Base-by-base conservation (phyloP, 345 rosid species). In the Aquilaria sinensis region DNA sequence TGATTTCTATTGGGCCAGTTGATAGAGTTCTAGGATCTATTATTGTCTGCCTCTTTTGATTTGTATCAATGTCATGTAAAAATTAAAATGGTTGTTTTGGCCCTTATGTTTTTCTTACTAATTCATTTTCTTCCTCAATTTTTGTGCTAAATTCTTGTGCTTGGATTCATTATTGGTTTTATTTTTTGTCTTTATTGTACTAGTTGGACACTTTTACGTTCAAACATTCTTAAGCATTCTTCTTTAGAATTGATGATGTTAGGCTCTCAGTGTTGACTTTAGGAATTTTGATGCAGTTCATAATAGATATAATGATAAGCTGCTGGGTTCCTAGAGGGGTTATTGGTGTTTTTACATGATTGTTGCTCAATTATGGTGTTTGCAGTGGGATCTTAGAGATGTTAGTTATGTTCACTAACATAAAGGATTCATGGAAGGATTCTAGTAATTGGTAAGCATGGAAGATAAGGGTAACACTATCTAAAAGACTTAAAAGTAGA, bases 391-490 rank as follows among this genome's bases (percentile, higher is more conserved):
- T 33, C 67, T 51, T 34, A 69, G 70, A 10, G 86, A 89, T 77
- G 33, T 89, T 5, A 29, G 67, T 43, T 89, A 96, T 72, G 73
- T 92, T 78, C 63, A 1, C 67, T 1, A 71, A 58, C 60, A 53
- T 85, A 50, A 58, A 51, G 46, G 37, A 2, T 0, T 70, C 84
- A 10, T 64, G 89, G 0, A 9, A 69, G 12, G 98, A 89, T 56
- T 89, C 96, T 23, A 23, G 23, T 1, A 23, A 23, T 23, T 23
- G 23, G 23, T 23, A 23, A 23, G 23, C 23, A 23, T 23, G 23
- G 23, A 23, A 23, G 23, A 23, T 23, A 23, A 23, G 23, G 23
- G 23, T 23, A 23, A 23, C 0, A 23, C 23, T 23, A 23, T 23
- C 23, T 23, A 23, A 23, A 23, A 23, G 23, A 23, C 23, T 23